Evolutionary conservation across 129 eudicot species (phyloP).

Genomic region (Artemisia annua): DNA sequence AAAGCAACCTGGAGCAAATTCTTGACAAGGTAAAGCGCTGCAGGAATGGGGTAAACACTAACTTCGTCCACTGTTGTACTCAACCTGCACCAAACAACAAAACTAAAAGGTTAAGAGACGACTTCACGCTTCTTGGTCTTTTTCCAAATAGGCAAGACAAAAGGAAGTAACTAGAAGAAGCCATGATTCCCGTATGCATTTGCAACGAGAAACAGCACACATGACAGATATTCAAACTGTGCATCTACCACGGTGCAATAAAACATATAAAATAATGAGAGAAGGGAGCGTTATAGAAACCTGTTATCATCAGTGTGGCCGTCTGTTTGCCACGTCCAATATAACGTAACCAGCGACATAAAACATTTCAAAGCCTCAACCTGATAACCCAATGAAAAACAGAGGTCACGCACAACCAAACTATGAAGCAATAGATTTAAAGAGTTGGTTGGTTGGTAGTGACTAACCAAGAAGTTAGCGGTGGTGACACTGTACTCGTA

Average conservation of each 20-base stretch:
- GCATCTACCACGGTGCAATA: neutral
- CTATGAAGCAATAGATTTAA: neutral
- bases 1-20: slow-evolving; percentile 85
- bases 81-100: slow-evolving; percentile 53
- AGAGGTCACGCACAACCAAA: slow-evolving; percentile 5
- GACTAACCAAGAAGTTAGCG: slow-evolving; percentile 90
- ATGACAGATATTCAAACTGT: too few species aligned
- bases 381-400: slow-evolving; percentile 40
- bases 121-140: slow-evolving; percentile 5
- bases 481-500: slow-evolving; percentile 98
- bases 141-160: neutral
- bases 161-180: too few species aligned
- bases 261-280: neutral
- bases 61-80: slow-evolving; percentile 93
- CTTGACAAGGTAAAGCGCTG: slow-evolving; percentile 94
- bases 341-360: slow-evolving; percentile 79
- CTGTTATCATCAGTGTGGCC: slow-evolving; percentile 98
- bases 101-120: slow-evolving; percentile 9
- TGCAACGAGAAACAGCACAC: too few species aligned
- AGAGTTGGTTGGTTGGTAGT: neutral
- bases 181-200: too few species aligned
- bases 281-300: slow-evolving; percentile 33
- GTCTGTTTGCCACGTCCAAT: slow-evolving; percentile 79
- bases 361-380: slow-evolving; percentile 96
- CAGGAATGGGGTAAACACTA: slow-evolving; percentile 93